Evolutionary conservation across 1,284 basidiomycete species (phyloP), one percentile per base, ranked within the genome.

Genomic region (Cryptococcus sp.): DNA sequence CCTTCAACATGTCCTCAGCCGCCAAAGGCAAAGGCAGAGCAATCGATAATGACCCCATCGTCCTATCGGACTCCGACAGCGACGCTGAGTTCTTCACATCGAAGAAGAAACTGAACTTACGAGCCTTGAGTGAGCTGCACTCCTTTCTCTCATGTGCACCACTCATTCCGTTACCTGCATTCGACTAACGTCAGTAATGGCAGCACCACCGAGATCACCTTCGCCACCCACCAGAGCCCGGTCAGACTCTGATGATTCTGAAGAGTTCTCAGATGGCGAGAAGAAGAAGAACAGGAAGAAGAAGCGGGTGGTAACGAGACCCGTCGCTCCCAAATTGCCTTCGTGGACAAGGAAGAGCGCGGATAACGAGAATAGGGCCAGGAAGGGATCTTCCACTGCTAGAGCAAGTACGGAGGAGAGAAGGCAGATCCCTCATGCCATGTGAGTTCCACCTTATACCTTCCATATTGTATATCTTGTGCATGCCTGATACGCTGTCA

Each of bases 21-120:
- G 60, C 57, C 55, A 56, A 58, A 44, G 57, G 51, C 19, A 69
- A 65, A 56, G 65, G 62, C 1, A 66, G 60, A 42, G 65, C 53
- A 23, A 45, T 31, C 7, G 22, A 6, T 40, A n/a, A 22, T 16
- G 56, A 57, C 13, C 50, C 54, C 5, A 42, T 66, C 42, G 41
- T 17, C 4, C 13, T 59, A 25, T 57, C 55, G n/a, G 64, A 65
- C 19, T 42, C 57, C 4, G 69, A 67, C 23, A 59, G 57, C 44
- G 68, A 70, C 31, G 48, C 53, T 38, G 71, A 73, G 49, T 73
- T 73, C 63, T 73, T 73, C 58, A 62, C 57, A 3, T 42, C 47
- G 22, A 68, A 66, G 53, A 56, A 51, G 7, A 53, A 46, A 40
- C 58, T 54, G 3, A 45, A 44, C 10, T 17, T 60, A 0, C 40